A percentile compares a stretch with the other conserved stretches of the same genome.
Conservation (phyloP, 352 stramenopile genomes). For the Phytopythium delawarense region DNA sequence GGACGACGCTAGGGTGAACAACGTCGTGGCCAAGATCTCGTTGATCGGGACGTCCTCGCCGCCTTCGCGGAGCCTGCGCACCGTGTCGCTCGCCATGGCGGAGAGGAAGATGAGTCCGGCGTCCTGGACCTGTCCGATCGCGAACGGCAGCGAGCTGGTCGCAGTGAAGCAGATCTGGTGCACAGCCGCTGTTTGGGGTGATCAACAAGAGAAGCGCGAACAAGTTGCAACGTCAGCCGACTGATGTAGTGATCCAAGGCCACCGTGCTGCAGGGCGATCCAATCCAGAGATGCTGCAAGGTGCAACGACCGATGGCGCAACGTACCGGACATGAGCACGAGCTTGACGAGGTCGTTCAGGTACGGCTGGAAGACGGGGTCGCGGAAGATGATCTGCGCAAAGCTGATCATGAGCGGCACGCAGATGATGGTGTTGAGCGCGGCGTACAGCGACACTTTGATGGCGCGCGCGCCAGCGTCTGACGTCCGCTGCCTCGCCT, state of each 20-base stretch:
- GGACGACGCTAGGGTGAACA: constrained; percentile 91
- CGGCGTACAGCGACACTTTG: constrained; percentile 81
- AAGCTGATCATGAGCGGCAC: constrained; percentile 92
- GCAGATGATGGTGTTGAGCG: constrained; percentile 94
- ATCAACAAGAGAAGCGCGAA: neutral
- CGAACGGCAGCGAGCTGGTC: constrained; percentile 94
- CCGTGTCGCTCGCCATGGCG: constrained; percentile 91
- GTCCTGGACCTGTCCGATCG: constrained; percentile 98
- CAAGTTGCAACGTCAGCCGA: neutral
- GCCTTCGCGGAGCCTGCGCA: constrained; percentile 63
- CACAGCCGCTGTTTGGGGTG: constrained; percentile 33
- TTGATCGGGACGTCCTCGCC: constrained; percentile 69
- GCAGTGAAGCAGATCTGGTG: constrained; percentile 84
- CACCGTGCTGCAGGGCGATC: neutral
- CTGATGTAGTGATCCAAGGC: neutral
- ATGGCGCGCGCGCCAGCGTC: constrained; percentile 9
- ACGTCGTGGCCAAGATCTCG: constrained; percentile 90
- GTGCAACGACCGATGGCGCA: neutral
- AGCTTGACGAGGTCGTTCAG: constrained; percentile 94
- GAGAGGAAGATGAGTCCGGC: constrained; percentile 99
- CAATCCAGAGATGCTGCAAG: neutral
- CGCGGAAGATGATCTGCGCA: constrained; percentile 94
- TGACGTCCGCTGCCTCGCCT: constrained; percentile 11
- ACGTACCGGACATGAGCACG: constrained; percentile 73
- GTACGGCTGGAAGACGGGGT: constrained; percentile 89